Evolutionary conservation across 2,329 filamentous ascomycete genomes (phyloP), one percentile per base, ranked within the genome.

Genomic region (Fusarium dimerum): DNA sequence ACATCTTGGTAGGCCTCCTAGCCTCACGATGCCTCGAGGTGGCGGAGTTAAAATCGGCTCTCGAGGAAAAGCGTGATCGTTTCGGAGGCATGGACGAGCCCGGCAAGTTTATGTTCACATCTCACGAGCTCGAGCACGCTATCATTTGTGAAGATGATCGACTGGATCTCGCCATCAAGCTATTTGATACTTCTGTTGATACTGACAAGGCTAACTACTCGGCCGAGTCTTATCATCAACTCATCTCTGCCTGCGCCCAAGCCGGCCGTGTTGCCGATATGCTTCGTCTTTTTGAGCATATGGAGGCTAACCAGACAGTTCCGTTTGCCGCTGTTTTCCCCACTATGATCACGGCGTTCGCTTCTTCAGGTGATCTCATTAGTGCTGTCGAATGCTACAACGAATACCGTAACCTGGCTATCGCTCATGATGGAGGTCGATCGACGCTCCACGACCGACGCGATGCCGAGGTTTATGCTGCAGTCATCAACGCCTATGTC

Each of bases 381-480:
- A 95, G 89, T 62, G 94, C 92, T 17, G 90, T 97, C 7, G 92
- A 96, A 70, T 92, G 91, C 73, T 99, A 97, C 75, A 93, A 95
- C 59, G 90, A 96, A 73, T 97, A 97, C 79, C 91, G 91, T 67
- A 83, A 85, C 43, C 79, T 97, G 40, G 92, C 93, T n/a, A 84
- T 97, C 47, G 86, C 88, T 39, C 83, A 94, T 68, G 89, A 97
- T 70, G 84, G 81, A 39, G 92, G 92, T 51, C 78, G 85, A 53
- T 78, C 86, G 43, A 82, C 82, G 16, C 76, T 92, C 10, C 78
- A 87, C 43, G 81, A 88, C 57, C 86, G 92, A 46, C 80, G 89
- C 44, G 93, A 97, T 68, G 84, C 87, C 29, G 81, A 91, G 59
- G 88, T 97, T 7, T 97, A 99, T 67, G 91, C 92, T 20, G 83